Conservation (phyloP, 2,329 filamentous ascomycete species). For the Aureobasidium uvarum region DNA sequence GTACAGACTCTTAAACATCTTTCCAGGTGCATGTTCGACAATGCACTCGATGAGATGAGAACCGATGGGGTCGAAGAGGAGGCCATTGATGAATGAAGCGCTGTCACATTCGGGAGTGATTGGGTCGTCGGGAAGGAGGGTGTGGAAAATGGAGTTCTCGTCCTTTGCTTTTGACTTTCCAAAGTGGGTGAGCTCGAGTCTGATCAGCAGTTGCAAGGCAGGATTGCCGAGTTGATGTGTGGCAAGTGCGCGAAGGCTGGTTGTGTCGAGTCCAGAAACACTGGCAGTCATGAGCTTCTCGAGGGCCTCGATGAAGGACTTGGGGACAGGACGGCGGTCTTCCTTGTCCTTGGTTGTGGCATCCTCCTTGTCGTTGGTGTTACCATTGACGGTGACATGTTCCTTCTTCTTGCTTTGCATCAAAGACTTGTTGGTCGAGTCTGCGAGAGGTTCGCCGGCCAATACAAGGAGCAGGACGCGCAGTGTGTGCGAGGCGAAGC, state of each 20-base stretch:
- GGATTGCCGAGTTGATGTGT: slow-evolving; percentile 90
- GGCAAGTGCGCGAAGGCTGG: slow-evolving; percentile 77
- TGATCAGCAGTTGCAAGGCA: slow-evolving; percentile 83
- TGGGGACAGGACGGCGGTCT: slow-evolving; percentile 64
- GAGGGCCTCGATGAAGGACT: slow-evolving; percentile 72
- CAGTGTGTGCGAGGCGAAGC: slow-evolving; percentile 86
- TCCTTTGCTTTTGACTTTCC: slow-evolving; percentile 65
- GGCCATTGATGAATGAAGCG: slow-evolving; percentile 76
- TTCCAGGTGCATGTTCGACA: slow-evolving; percentile 75
- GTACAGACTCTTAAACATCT: slow-evolving; percentile 87
- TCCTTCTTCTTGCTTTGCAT: slow-evolving; percentile 93
- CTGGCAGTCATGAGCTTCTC: slow-evolving; percentile 80
- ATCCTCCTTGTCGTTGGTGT: slow-evolving; percentile 39
- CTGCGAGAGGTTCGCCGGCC: slow-evolving; percentile 75
- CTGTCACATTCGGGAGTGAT: slow-evolving; percentile 70
- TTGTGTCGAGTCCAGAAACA: slow-evolving; percentile 70
- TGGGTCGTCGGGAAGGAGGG: slow-evolving; percentile 75
- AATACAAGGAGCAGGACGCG: slow-evolving; percentile 82
- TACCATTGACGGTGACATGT: slow-evolving; percentile 62
- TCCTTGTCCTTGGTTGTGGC: slow-evolving; percentile 32
- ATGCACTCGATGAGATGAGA: slow-evolving; percentile 88
- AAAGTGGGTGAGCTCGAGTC: slow-evolving; percentile 76
- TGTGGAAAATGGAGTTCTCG: slow-evolving; percentile 67
- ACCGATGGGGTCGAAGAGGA: slow-evolving; percentile 87
- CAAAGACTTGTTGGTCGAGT: slow-evolving; percentile 66